Conservation (phyloP, 805 yeast species). For the Wickerhamiella hasegawae region DNA sequence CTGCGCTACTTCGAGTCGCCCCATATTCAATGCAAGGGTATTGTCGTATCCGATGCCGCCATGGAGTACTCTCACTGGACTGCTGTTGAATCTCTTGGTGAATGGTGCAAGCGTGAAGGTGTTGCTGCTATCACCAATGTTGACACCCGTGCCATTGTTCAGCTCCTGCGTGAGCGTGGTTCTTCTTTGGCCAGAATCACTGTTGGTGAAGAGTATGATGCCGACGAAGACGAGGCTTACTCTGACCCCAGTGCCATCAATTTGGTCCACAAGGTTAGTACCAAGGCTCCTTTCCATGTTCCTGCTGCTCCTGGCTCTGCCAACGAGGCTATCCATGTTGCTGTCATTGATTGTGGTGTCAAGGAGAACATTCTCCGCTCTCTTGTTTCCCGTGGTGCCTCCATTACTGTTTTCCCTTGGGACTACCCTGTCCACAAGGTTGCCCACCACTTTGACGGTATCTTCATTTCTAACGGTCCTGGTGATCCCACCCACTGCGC, state of each 20-base stretch:
- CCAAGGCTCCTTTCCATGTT: slow-evolving; percentile 88
- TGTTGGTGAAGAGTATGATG: slow-evolving; percentile 81
- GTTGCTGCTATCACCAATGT: slow-evolving; percentile 95
- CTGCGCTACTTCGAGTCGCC: slow-evolving; percentile 88
- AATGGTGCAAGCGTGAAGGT: slow-evolving; percentile 94
- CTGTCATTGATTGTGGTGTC: slow-evolving; percentile 95
- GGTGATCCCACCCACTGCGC: slow-evolving; percentile 94
- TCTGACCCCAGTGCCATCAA: slow-evolving; percentile 82
- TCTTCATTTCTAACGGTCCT: slow-evolving; percentile 91
- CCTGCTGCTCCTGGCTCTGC: slow-evolving; percentile 35
- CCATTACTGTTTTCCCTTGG: slow-evolving; percentile 91
- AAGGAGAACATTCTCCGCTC: slow-evolving; percentile 94
- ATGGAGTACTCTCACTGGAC: slow-evolving; percentile 98
- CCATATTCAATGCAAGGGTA: slow-evolving; percentile 82
- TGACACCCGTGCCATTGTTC: slow-evolving; percentile 89
- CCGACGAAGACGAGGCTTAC: slow-evolving; percentile 80
- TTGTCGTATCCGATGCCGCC: slow-evolving; percentile 91
- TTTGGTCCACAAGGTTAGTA: slow-evolving; percentile 83
- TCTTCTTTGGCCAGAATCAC: slow-evolving; percentile 83
- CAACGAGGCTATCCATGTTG: slow-evolving; percentile 56
- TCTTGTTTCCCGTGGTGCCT: slow-evolving; percentile 86
- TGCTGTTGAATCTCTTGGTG: slow-evolving; percentile 86
- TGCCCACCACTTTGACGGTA: slow-evolving; percentile 85
- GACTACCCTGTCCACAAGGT: slow-evolving; percentile 84
- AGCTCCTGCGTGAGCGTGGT: slow-evolving; percentile 89